Percentiles rank a stretch among this genome's conserved stretches.
phyloP scores from a whole-genome alignment of 176 grass and related monocot species.

The Pontederia crassipes region DNA sequence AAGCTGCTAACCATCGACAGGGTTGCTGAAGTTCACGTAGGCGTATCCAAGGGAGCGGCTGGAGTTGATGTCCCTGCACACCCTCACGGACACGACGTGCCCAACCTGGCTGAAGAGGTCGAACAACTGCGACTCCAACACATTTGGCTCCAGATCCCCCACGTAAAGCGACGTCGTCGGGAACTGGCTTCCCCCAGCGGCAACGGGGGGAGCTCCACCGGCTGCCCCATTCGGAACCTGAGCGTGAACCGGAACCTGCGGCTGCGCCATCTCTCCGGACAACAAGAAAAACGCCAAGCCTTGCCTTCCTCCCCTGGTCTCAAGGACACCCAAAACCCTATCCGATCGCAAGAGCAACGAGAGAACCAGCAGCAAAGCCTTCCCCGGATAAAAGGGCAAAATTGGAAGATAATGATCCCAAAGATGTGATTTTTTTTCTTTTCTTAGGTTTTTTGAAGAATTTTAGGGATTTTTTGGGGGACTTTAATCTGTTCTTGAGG shows the following conservation, averaged over 20 bases:
- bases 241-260: slow-evolving; percentile 20
- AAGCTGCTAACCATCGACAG: slow-evolving; percentile 47
- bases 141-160: slow-evolving; percentile 62
- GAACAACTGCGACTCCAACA: slow-evolving; percentile 67
- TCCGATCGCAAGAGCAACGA: too few relatives aligned
- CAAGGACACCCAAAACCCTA: too few relatives aligned
- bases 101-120: slow-evolving; percentile 76
- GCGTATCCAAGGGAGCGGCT: slow-evolving; percentile 80
- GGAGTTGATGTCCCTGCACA: slow-evolving; percentile 66
- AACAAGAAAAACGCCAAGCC: neutral
- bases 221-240: slow-evolving; percentile 12
- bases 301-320: too few relatives aligned
- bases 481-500: too few relatives aligned
- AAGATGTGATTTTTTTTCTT: too few relatives aligned
- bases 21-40: slow-evolving; percentile 84
- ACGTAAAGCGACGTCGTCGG: slow-evolving; percentile 75
- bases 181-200: slow-evolving; percentile 28
- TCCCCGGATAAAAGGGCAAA: too few relatives aligned
- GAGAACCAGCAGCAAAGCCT: too few relatives aligned
- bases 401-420: too few relatives aligned
- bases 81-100: slow-evolving; percentile 71
- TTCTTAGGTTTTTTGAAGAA: too few relatives aligned
- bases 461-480: too few relatives aligned
- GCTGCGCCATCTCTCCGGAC: slow-evolving; percentile 18
- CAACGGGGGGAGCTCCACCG: slow-evolving; percentile 15